Evolutionary conservation across 192 early-diverging fungal genomes (phyloP).

Genomic region (Mortierella hygrophila): DNA sequence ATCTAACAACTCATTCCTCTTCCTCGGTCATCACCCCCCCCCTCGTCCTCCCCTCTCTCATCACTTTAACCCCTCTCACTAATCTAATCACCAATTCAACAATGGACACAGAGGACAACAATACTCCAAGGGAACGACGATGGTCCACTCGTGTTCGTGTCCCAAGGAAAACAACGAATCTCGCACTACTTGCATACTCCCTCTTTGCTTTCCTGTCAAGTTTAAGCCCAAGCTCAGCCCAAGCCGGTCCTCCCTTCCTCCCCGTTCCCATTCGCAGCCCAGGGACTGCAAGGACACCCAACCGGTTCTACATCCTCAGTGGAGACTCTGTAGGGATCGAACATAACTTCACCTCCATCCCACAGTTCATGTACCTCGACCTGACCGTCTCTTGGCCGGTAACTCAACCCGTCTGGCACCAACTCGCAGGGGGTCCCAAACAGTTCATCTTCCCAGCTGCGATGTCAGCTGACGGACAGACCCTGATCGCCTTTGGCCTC

Average conservation of each 20-base stretch:
- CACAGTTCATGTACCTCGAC: slow-evolving; percentile 36
- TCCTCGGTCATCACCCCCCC: not conserved
- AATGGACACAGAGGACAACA: not conserved
- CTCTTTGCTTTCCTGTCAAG: not conserved
- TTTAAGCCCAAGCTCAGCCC: not conserved
- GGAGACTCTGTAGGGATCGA: slow-evolving; percentile 9
- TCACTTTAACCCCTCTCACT: not conserved
- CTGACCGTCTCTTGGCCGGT: slow-evolving; percentile 28
- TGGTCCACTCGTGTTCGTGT: not conserved
- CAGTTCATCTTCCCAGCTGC: slow-evolving; percentile 25
- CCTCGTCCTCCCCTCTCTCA: not conserved
- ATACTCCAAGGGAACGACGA: not conserved
- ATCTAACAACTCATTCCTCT: not conserved
- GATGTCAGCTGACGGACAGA: slow-evolving; percentile 22
- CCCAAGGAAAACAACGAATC: not conserved
- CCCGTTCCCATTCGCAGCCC: not conserved
- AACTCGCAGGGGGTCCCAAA: slow-evolving; percentile 4
- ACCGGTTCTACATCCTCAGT: slow-evolving; percentile 19
- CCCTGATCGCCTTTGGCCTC: slow-evolving; percentile 25
- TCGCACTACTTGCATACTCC: not conserved
- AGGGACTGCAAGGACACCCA: slow-evolving; percentile 14
- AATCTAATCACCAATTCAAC: not conserved
- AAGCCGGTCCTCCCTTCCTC: not conserved
- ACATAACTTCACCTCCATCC: not conserved
- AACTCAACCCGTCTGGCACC: slow-evolving; percentile 21